A percentile compares a stretch with the other conserved stretches of the same genome.
Conservation (phyloP, 129 eudicot species). For the Mikania micrantha region DNA sequence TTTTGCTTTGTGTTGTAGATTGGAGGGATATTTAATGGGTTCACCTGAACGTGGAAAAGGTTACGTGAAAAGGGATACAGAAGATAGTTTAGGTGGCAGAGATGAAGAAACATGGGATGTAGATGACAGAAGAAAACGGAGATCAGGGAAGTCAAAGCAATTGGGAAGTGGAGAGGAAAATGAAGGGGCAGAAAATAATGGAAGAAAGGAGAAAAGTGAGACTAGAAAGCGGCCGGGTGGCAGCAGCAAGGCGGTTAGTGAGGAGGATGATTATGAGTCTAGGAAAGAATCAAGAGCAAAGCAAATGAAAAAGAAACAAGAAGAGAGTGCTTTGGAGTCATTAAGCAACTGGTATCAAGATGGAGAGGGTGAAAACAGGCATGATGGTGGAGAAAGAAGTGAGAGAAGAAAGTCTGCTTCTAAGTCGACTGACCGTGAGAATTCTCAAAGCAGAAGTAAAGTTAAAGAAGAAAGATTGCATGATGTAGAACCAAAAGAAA, state of each 20-base stretch:
- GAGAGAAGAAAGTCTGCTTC: conserved; percentile 52
- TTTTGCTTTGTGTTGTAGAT: no score
- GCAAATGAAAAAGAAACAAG: conserved; percentile 60
- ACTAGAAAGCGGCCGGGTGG: conserved; percentile 61
- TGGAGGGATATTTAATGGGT: no score
- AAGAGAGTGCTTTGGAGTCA: conserved; percentile 67
- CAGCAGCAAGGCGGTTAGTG: conserved; percentile 50
- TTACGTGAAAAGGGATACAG: conserved; percentile 38
- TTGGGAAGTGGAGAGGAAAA: conserved; percentile 50
- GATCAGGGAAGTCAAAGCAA: conserved; percentile 59
- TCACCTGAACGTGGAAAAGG: no score
- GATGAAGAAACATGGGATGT: conserved; percentile 60
- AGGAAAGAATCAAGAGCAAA: background rate
- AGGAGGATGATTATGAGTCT: conserved; percentile 59
- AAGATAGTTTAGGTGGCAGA: conserved; percentile 43
- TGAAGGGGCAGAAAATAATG: conserved; percentile 55
- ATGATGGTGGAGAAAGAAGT: conserved; percentile 52
- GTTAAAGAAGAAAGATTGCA: conserved; percentile 43
- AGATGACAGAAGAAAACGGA: conserved; percentile 60
- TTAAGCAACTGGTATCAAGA: conserved; percentile 87
- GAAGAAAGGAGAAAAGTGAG: conserved; percentile 58
- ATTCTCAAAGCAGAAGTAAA: conserved; percentile 36
- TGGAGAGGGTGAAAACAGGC: conserved; percentile 60
- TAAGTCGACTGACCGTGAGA: conserved; percentile 42
- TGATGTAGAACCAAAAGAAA: conserved; percentile 38